phyloP scores from a whole-genome alignment of 2,329 filamentous ascomycete genomes.

The Fonsecaea monophora region DNA sequence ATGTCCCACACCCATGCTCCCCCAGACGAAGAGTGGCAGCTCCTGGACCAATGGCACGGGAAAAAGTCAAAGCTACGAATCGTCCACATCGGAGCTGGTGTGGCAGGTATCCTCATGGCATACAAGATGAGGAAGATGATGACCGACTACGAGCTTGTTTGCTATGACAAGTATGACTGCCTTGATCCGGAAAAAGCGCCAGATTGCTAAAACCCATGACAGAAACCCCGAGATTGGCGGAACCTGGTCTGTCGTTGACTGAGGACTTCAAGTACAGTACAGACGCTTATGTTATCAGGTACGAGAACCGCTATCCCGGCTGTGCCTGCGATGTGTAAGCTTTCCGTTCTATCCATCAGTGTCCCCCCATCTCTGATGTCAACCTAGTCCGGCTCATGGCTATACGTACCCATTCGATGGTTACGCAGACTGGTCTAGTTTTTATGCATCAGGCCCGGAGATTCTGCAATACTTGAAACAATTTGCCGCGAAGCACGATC shows the following conservation, averaged over 20 bases:
- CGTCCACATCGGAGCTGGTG: constrained; percentile 32
- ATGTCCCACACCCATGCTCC: too few species aligned
- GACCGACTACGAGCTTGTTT: constrained; percentile 45
- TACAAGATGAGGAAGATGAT: constrained; percentile 34
- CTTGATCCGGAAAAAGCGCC: too few species aligned
- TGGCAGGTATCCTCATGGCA: constrained; percentile 25
- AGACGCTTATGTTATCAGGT: constrained; percentile 8
- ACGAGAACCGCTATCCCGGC: constrained; percentile 50
- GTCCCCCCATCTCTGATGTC: too few species aligned
- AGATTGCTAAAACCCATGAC: not conserved
- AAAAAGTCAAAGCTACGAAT: constrained; percentile 22
- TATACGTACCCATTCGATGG: constrained; percentile 36
- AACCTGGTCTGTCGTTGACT: constrained; percentile 41
- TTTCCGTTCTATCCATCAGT: not conserved
- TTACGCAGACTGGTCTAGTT: constrained; percentile 38
- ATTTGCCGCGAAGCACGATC: constrained; percentile 38
- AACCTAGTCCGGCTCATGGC: constrained; percentile 24
- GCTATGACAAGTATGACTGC: constrained; percentile 49
- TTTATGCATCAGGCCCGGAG: constrained; percentile 40
- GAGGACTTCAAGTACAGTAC: constrained; percentile 2
- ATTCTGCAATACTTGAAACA: constrained; percentile 42
- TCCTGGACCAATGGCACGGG: constrained; percentile 5
- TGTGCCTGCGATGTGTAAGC: constrained; percentile 28
- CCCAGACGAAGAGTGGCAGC: too few species aligned
- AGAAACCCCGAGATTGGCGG: constrained; percentile 47